Base-by-base conservation (phyloP, 2,329 filamentous ascomycete species). In the Diaporthe amygdali region DNA sequence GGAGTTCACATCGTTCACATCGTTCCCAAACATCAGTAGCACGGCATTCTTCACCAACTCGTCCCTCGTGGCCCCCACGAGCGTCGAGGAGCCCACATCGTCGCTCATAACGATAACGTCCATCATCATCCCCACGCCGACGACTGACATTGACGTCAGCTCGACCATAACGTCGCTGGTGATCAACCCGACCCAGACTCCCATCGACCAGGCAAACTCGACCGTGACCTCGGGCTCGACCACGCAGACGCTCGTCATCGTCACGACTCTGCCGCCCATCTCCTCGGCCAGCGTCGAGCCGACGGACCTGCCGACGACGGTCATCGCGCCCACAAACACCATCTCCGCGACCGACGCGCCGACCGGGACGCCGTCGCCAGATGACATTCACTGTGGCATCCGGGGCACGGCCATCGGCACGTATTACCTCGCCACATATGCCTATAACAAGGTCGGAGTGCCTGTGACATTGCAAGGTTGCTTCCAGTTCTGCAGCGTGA, bases 401-500 rank as follows among this genome's bases (percentile, higher is more conserved):
- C 79, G 81, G 30, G 83, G 82, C 25, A 61, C 76, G 69, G 76
- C 81, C 1, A 75, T 77, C 2, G 81, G 80, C 10, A 77, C 77
- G 69, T 83, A 78, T 72, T 82, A 84, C 71, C 73, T 84, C 2
- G 82, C 79, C 14, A 79, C 81, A 73, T 84, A 80, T 71, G 77
- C 79, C 54, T 77, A 84, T 74, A 78, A 84, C 69, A 76, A 73
- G 8, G 71, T 71, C 1, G 76, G 74, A 15, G 78, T 80, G 44
- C 74, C 77, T 1, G 79, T 85, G 30, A 82, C 80, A 2, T 76
- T 83, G 9, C 76, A 81, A 70, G 82, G 82, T 2, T 85, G 84
- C 76, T 85, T 79, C 75, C 78, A 83, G 71, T 82, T 84, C 76
- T 85, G 83, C 73, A 73, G 74, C 64, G 83, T 81, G 74, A 79